These are phyloP conservation scores for Clathrus columnatus DNA, from an alignment of 768 basidiomycete species.

Conservation along the genomic window DNA sequence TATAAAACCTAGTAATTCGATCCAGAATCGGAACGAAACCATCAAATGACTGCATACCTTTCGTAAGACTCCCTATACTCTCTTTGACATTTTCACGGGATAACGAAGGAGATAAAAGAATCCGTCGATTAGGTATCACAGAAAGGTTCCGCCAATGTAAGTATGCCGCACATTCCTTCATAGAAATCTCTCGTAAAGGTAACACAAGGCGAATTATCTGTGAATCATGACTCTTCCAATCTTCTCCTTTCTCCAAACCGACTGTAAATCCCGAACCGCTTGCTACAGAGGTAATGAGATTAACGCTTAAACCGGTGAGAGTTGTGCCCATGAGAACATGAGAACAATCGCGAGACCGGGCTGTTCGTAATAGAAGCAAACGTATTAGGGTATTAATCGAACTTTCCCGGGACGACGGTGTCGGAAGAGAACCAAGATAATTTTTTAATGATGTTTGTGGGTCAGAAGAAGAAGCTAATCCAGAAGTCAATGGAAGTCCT, in stretches of 20 bases:
- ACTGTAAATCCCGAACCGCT: slow-evolving; percentile 71
- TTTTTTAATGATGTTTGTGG: slow-evolving; percentile 29
- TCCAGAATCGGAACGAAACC: background rate
- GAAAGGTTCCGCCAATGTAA: slow-evolving; percentile 60
- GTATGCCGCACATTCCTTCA: slow-evolving; percentile 74
- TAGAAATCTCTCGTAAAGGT: slow-evolving; percentile 63
- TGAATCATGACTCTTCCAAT: slow-evolving; percentile 39
- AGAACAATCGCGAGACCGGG: slow-evolving; percentile 49
- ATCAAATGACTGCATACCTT: slow-evolving; percentile 35
- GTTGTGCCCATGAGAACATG: slow-evolving; percentile 74
- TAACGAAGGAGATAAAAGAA: slow-evolving; percentile 23
- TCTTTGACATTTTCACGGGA: slow-evolving; percentile 34
- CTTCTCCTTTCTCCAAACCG: slow-evolving; percentile 60
- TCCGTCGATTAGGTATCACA: slow-evolving; percentile 40
- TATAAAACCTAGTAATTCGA: slow-evolving; percentile 83
- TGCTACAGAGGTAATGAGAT: slow-evolving; percentile 62
- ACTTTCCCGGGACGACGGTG: slow-evolving; percentile 56
- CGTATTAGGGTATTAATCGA: slow-evolving; percentile 54
- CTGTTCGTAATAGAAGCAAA: slow-evolving; percentile 62
- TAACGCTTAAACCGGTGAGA: slow-evolving; percentile 68
- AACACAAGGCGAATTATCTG: slow-evolving; percentile 43
- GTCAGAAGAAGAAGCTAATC: slow-evolving; percentile 10
- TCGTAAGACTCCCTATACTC: slow-evolving; percentile 58
- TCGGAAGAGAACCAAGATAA: slow-evolving; percentile 62
- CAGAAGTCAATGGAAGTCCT: slow-evolving; percentile 18